Evolutionary conservation across 768 basidiomycete genomes (phyloP).

Genomic region (Omphalotus guepiniiformis): DNA sequence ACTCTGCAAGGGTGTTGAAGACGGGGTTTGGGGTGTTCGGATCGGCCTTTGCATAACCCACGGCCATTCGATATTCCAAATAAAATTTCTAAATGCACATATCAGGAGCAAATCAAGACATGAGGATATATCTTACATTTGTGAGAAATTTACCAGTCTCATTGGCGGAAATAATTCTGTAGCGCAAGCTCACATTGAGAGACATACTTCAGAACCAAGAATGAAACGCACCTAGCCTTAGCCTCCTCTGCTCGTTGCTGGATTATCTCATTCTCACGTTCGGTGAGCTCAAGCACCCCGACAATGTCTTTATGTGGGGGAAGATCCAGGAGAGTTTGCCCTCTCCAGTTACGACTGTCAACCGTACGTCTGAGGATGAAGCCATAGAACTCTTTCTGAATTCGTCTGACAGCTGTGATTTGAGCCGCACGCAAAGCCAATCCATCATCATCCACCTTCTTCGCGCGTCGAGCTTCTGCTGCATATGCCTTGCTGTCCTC

Average conservation of each 20-base stretch:
- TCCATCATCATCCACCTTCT: too few relatives aligned
- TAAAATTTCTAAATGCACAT: constrained; percentile 13
- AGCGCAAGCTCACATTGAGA: too few relatives aligned
- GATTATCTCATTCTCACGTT: not conserved
- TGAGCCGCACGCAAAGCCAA: too few relatives aligned
- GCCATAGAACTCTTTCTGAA: too few relatives aligned
- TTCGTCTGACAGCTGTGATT: too few relatives aligned
- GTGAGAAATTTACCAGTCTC: not conserved
- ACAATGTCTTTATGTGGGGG: constrained; percentile 18
- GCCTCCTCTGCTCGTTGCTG: not conserved
- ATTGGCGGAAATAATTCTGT: constrained; percentile 2
- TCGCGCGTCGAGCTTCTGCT: too few relatives aligned
- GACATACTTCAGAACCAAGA: too few relatives aligned
- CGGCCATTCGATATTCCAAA: constrained; percentile 10
- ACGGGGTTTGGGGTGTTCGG: not conserved
- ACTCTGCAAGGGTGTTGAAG: constrained; percentile 13
- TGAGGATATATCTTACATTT: not conserved
- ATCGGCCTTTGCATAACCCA: constrained; percentile 9
- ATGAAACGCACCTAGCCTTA: not conserved
- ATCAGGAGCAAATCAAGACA: not conserved
- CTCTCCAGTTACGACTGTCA: too few relatives aligned
- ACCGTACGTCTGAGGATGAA: too few relatives aligned
- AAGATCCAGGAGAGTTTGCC: too few relatives aligned
- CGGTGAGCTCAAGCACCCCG: not conserved
- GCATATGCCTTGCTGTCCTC: too few relatives aligned